A percentile compares a stretch with the other conserved stretches of the same genome.
These are phyloP conservation scores for Microcos paniculata DNA, from an alignment of 345 rosid species.

Conservation along the genomic window DNA sequence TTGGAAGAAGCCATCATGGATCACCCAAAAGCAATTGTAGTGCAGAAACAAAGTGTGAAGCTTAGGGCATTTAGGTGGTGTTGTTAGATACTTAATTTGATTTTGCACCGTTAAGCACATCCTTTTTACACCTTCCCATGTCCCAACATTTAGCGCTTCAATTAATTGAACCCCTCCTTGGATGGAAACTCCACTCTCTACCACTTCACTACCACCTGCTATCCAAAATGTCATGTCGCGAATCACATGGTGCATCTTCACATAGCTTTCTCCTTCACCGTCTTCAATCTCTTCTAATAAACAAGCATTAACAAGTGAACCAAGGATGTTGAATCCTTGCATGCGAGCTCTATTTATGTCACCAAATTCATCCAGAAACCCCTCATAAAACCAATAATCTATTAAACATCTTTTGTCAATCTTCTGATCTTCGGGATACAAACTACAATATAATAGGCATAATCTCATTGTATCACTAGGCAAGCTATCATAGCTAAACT, in stretches of 20 bases:
- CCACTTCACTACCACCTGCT: neutral
- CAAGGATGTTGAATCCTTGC: too few relatives aligned
- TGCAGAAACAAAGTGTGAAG: constrained; percentile 10
- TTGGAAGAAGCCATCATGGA: neutral
- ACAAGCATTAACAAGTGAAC: neutral
- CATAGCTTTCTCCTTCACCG: too few relatives aligned
- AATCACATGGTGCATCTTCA: constrained; percentile 14
- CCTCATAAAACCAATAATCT: constrained; percentile 9
- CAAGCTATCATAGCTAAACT: neutral
- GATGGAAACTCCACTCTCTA: neutral
- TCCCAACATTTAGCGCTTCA: neutral
- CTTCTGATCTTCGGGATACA: constrained; percentile 2
- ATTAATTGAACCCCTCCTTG: neutral
- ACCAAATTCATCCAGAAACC: constrained; percentile 16
- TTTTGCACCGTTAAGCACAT: constrained; percentile 6
- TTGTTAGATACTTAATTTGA: neutral
- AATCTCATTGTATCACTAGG: too few relatives aligned
- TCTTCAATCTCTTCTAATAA: too few relatives aligned
- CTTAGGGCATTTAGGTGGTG: neutral
- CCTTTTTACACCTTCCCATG: neutral
- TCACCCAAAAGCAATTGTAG: neutral
- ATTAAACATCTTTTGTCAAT: too few relatives aligned
- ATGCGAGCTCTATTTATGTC: neutral
- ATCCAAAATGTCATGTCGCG: constrained; percentile 22
- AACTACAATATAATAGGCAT: constrained; percentile 22